phyloP scores from a whole-genome alignment of 2,329 filamentous ascomycete genomes.

The Phoma sp. region DNA sequence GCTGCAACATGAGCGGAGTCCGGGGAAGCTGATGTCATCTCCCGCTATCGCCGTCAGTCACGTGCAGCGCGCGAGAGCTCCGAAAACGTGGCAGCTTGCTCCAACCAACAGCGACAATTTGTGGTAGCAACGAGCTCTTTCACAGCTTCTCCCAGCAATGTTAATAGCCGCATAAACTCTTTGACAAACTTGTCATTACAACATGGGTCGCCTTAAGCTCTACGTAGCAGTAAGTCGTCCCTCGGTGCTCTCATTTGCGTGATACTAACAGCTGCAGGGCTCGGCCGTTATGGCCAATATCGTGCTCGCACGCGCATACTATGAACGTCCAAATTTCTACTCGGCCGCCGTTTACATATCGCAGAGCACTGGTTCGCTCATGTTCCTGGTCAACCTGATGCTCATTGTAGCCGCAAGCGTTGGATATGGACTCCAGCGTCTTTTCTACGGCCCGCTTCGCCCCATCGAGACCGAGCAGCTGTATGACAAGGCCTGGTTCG shows the following conservation, averaged over 20 bases:
- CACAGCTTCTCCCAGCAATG: constrained; percentile 21
- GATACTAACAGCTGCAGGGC: constrained; percentile 47
- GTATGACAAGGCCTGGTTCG: constrained; percentile 98
- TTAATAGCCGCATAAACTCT: constrained; percentile 12
- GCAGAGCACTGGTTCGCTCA: constrained; percentile 92
- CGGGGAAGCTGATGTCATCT: constrained; percentile 14
- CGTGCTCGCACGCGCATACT: constrained; percentile 88
- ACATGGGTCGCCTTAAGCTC: constrained; percentile 43
- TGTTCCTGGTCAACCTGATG: constrained; percentile 91
- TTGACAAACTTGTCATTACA: constrained; percentile 16
- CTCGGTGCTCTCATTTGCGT: background rate
- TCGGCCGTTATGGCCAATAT: constrained; percentile 83
- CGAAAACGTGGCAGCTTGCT: constrained; percentile 21
- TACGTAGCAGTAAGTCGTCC: constrained; percentile 40
- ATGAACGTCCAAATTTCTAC: constrained; percentile 97
- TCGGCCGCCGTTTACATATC: constrained; percentile 95
- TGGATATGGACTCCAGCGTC: constrained; percentile 84
- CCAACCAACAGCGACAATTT: constrained; percentile 5
- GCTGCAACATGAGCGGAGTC: background rate
- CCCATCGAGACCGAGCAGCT: constrained; percentile 96
- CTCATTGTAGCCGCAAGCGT: constrained; percentile 80
- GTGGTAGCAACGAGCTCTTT: constrained; percentile 5
- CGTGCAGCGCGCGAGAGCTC: constrained; percentile 16
- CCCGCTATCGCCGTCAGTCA: background rate
- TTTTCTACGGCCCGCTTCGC: constrained; percentile 88